These are phyloP conservation scores for Diaporthe capsici DNA, from an alignment of 2,329 filamentous ascomycete species.

Conservation along the genomic window DNA sequence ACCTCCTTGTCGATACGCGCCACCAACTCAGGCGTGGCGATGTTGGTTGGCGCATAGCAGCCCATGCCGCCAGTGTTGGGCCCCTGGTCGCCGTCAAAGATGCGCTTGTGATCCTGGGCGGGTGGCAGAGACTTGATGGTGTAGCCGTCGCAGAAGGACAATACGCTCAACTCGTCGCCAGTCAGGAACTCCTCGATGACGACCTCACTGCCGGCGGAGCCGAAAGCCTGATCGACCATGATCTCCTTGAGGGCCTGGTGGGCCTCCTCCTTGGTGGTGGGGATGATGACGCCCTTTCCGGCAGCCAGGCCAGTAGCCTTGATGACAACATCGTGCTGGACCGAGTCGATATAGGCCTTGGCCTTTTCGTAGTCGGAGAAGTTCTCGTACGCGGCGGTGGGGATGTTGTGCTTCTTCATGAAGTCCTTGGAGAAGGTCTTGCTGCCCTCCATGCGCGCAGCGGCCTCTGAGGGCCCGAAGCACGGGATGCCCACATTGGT, in stretches of 20 bases:
- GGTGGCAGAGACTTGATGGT: conserved; percentile 87
- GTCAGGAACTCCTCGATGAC: conserved; percentile 95
- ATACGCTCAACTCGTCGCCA: conserved; percentile 91
- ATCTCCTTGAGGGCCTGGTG: conserved; percentile 86
- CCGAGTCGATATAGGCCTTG: conserved; percentile 78
- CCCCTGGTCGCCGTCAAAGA: conserved; percentile 89
- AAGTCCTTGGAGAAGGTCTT: conserved; percentile 99
- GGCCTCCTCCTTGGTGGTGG: conserved; percentile 85
- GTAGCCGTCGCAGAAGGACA: conserved; percentile 92
- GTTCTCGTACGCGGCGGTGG: conserved; percentile 92
- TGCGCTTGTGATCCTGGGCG: conserved; percentile 96
- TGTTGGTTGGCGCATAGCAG: conserved; percentile 92
- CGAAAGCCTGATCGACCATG: conserved; percentile 91
- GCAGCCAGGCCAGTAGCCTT: conserved; percentile 94
- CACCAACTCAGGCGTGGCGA: conserved; percentile 81
- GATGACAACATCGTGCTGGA: conserved; percentile 85
- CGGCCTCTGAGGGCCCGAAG: conserved; percentile 88
- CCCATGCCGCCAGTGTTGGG: conserved; percentile 99
- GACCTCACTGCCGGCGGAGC: conserved; percentile 87
- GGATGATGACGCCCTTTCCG: conserved; percentile 96
- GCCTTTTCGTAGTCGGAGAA: conserved; percentile 84
- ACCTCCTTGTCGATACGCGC: conserved; percentile 84
- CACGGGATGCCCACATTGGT: conserved; percentile 78
- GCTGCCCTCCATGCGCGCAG: conserved; percentile 93
- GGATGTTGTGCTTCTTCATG: conserved; percentile 91